A percentile compares a stretch with the other conserved stretches of the same genome.
These are phyloP conservation scores for Mortierella sp. DNA, from an alignment of 371 early-diverging fungal species.

Conservation along the genomic window DNA sequence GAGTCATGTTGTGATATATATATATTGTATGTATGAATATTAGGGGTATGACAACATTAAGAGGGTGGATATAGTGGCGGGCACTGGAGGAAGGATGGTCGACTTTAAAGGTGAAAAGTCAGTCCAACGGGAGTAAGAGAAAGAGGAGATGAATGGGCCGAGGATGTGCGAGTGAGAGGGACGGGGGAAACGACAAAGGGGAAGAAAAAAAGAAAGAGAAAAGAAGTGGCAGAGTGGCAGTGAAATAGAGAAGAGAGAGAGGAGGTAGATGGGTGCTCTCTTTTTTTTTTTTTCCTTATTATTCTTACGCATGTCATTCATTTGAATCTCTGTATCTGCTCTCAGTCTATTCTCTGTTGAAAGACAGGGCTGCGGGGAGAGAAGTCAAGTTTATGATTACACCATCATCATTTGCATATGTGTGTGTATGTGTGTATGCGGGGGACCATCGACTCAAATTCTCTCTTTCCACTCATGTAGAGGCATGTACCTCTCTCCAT, in stretches of 20 bases:
- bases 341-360: too few relatives aligned
- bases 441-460: too few relatives aligned
- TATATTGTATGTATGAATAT: background rate
- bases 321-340: too few relatives aligned
- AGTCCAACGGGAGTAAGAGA: background rate
- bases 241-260: background rate
- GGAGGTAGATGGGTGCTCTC: too few relatives aligned
- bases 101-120: conserved; percentile 1
- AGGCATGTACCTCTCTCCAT: too few relatives aligned
- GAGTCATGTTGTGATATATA: conserved; percentile 1
- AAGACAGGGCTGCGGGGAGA: too few relatives aligned
- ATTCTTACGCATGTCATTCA: too few relatives aligned
- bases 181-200: conserved; percentile 3
- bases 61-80: background rate
- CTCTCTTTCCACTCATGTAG: too few relatives aligned
- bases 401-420: too few relatives aligned
- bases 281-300: too few relatives aligned
- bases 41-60: background rate
- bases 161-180: background rate
- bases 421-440: too few relatives aligned
- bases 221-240: background rate
- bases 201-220: conserved; percentile 10
- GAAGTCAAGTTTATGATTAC: too few relatives aligned
- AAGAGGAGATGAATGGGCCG: conserved; percentile 1
- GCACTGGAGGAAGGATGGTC: conserved; percentile 18